Evolutionary conservation across 441 rosid genomes (phyloP), one percentile per base, ranked within the genome.

Genomic region (Adansonia gregorii): DNA sequence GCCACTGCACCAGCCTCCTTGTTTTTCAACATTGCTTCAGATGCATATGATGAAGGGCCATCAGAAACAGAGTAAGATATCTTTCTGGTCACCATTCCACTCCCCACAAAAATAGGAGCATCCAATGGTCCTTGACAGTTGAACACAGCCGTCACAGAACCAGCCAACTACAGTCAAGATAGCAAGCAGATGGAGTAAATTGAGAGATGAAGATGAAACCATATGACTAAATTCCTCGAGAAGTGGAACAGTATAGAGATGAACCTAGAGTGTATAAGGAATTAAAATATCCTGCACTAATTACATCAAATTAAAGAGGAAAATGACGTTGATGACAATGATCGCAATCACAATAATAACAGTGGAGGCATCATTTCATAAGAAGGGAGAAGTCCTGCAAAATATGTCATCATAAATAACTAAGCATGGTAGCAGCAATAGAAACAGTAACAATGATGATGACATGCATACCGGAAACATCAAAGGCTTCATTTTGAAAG

Each of bases 1-100:
- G 98, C 99, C 85, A 96, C 95, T 69, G 98, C 99, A 78, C 99
- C 99, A 82, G 94, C 93, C 82, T 96, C 99, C 82, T 94, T 96
- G 91, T 86, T 91, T 88, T 90, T 94, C 87, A 92, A 80, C 90
- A 96, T 85, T 79, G 94, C 94, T 80, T 96, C 97, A 82, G 87
- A 90, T 51, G 99, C 99, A 86, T 88, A 76, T 61, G 97, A 89
- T 82, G 87, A 76, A 79, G 94, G 94, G 78, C 81, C 85, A 63
- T 90, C 94, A 66, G 88, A 82, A 85, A 85, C 80, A 58, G 92
- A 80, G 83, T 87, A 84, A 78, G 97, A 87, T 78, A 93, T 87
- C 90, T 94, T 94, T 85, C 99, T 88, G 64, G 99, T 89, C 68
- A 91, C 97, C 91, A 96, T 93, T 74, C 98, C 98, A 82, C 99